A percentile compares a stretch with the other conserved stretches of the same genome.
These are phyloP conservation scores for Suhomyces bokatorum DNA, from an alignment of 1,139 yeast genomes.

Conservation along the genomic window DNA sequence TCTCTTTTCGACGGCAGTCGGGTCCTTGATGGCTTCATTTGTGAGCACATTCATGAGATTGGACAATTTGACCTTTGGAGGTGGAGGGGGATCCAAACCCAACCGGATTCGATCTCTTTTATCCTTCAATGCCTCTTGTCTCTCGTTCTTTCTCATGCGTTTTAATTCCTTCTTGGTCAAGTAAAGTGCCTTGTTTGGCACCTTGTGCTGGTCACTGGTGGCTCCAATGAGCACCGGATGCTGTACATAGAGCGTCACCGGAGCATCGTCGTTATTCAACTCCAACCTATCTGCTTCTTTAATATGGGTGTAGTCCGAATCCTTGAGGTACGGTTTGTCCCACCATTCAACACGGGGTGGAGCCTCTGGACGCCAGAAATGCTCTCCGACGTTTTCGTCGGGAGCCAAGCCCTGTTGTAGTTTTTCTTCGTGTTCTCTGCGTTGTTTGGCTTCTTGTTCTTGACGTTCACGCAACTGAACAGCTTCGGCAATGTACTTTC, in stretches of 20 bases:
- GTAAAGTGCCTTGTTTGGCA: conserved; percentile 49
- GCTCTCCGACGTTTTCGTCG: conserved; percentile 52
- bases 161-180: conserved; percentile 79
- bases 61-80: conserved; percentile 80
- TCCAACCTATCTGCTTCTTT: conserved; percentile 20
- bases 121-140: conserved; percentile 65
- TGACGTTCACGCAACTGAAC: conserved; percentile 48
- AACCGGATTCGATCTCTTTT: conserved; percentile 74
- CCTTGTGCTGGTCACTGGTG: conserved; percentile 51
- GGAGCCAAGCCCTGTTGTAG: conserved; percentile 48
- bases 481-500: conserved; percentile 62
- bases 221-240: conserved; percentile 75
- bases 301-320: conserved; percentile 25
- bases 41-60: conserved; percentile 86
- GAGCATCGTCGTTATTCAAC: conserved; percentile 44
- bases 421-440: conserved; percentile 24
- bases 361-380: conserved; percentile 39
- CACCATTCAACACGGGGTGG: conserved; percentile 83
- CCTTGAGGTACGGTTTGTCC: conserved; percentile 58
- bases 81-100: conserved; percentile 86
- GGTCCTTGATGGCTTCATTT: conserved; percentile 85
- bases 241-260: conserved; percentile 65
- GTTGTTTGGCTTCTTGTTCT: conserved; percentile 32
- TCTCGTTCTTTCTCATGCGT: conserved; percentile 67
- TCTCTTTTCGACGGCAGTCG: conserved; percentile 77